Evolutionary conservation across 139 green algal species (phyloP).

Genomic region (Chlorella sp.): DNA sequence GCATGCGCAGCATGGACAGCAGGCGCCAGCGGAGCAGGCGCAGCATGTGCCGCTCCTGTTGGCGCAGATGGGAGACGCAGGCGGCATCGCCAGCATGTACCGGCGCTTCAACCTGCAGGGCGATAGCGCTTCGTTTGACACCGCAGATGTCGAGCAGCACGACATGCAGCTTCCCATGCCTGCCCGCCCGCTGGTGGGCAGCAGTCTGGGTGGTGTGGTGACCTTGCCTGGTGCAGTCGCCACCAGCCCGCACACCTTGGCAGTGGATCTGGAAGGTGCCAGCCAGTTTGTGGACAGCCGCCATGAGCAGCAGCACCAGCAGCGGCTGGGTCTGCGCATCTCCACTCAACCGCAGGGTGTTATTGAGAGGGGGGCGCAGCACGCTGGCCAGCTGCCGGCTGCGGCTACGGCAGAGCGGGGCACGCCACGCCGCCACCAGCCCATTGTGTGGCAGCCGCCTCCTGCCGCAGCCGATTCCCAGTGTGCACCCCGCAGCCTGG

Average conservation of each 20-base stretch:
- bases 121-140: background rate
- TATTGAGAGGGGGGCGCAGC: too few species aligned
- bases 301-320: too few species aligned
- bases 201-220: background rate
- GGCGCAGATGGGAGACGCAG: background rate
- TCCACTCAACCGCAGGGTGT: too few species aligned
- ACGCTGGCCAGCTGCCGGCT: too few species aligned
- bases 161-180: background rate
- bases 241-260: background rate
- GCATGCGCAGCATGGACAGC: background rate
- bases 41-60: background rate
- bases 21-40: background rate
- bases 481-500: too few species aligned
- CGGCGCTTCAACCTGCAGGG: background rate
- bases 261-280: too few species aligned
- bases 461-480: too few species aligned
- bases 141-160: background rate
- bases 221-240: background rate
- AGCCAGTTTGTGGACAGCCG: too few species aligned
- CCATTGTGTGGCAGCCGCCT: too few species aligned
- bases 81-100: background rate
- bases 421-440: too few species aligned
- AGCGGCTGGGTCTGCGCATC: too few species aligned
- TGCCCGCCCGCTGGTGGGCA: background rate
- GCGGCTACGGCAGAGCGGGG: too few species aligned